Evolutionary conservation across 306 rosid genomes (phyloP).

Genomic region (Dryas drummondii): DNA sequence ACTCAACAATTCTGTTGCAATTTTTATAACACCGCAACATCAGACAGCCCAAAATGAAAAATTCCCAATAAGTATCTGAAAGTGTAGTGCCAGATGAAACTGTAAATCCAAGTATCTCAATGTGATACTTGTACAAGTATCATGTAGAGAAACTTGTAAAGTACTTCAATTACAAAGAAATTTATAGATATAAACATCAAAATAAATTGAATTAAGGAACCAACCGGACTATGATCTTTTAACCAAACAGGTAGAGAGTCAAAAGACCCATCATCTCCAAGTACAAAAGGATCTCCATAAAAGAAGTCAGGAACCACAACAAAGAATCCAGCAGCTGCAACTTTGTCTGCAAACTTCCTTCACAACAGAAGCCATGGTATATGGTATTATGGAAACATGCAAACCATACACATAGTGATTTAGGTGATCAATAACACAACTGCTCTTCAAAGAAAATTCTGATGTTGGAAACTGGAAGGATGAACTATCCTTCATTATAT

Average conservation of each 20-base stretch:
- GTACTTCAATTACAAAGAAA: slow-evolving; percentile 5
- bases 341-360: slow-evolving; percentile 83
- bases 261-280: slow-evolving; percentile 19
- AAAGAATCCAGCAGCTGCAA: slow-evolving; percentile 72
- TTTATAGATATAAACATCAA: neutral
- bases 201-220: slow-evolving; percentile 25
- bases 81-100: too few relatives aligned
- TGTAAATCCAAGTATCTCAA: too few relatives aligned
- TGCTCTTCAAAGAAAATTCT: neutral
- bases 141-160: neutral
- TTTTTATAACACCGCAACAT: neutral
- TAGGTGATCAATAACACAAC: neutral
- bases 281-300: slow-evolving; percentile 54
- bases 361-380: slow-evolving; percentile 17
- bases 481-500: neutral
- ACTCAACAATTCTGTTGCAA: neutral
- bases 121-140: too few relatives aligned
- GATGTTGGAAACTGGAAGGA: neutral
- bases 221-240: slow-evolving; percentile 58
- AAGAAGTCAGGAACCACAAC: slow-evolving; percentile 74
- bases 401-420: neutral
- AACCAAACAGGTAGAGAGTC: slow-evolving; percentile 47
- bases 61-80: too few relatives aligned
- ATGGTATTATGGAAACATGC: neutral
- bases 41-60: neutral